Percentiles rank a stretch among this genome's conserved stretches.
Evolutionary conservation across 495 filamentous ascomycete genomes (phyloP).

Genomic region (Oidiodendron maius): DNA sequence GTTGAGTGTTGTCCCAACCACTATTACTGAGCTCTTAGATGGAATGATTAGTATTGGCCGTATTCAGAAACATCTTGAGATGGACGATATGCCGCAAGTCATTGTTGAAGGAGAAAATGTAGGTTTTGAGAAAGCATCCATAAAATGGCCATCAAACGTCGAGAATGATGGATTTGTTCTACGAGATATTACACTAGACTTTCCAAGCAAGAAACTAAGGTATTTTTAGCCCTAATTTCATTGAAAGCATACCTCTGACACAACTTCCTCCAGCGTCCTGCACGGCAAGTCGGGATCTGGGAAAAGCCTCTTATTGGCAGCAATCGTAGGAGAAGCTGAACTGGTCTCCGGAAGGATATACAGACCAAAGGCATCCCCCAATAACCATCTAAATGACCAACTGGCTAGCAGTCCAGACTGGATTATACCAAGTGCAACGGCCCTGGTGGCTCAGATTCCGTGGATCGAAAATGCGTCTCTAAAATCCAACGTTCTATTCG

Average conservation of each 20-base stretch:
- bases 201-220: background rate
- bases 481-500: slow-evolving; percentile 48
- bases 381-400: slow-evolving; percentile 12
- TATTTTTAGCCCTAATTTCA: background rate
- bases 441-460: slow-evolving; percentile 22
- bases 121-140: background rate
- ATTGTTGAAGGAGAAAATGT: background rate
- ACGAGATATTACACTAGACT: background rate
- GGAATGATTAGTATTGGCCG: background rate
- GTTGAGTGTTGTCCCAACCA: background rate
- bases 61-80: background rate
- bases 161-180: background rate
- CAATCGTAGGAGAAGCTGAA: background rate
- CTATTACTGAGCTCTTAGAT: background rate
- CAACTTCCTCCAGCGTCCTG: background rate
- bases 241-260: too few relatives aligned
- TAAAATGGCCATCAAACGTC: background rate
- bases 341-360: slow-evolving; percentile 14
- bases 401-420: slow-evolving; percentile 26
- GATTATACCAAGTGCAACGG: background rate
- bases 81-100: background rate
- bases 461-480: slow-evolving; percentile 55
- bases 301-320: background rate
- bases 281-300: background rate
- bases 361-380: slow-evolving; percentile 13